Evolutionary conservation across 306 rosid genomes (phyloP).

Genomic region (Rubus parviflorus): DNA sequence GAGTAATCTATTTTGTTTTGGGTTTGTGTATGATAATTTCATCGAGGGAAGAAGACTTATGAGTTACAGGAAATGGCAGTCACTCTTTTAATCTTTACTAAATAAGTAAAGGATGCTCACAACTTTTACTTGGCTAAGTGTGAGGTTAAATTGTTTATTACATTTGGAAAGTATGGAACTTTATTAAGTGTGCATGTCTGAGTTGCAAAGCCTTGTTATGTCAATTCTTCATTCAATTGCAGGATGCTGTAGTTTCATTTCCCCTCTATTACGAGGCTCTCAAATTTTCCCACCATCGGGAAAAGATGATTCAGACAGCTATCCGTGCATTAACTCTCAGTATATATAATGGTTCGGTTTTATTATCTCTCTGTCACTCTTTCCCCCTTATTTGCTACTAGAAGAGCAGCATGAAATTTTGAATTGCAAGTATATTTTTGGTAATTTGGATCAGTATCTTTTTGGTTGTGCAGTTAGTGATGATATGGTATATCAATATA

Average conservation of each 20-base stretch:
- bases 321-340: conserved; percentile 67
- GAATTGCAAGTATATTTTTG: conserved; percentile 25
- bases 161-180: background rate
- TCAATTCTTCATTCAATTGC: conserved; percentile 23
- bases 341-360: conserved; percentile 57
- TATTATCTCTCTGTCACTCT: background rate
- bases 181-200: background rate
- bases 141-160: background rate
- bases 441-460: conserved; percentile 32
- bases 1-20: background rate
- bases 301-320: conserved; percentile 79
- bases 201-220: background rate
- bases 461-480: conserved; percentile 75
- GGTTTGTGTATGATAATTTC: background rate
- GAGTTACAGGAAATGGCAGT: background rate
- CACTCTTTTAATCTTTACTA: background rate
- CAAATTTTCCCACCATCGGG: conserved; percentile 69
- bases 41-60: background rate
- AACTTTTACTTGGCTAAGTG: background rate
- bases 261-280: conserved; percentile 79
- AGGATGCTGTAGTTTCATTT: conserved; percentile 77
- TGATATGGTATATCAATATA: conserved; percentile 62
- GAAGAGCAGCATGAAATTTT: conserved; percentile 19
- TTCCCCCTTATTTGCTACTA: background rate
- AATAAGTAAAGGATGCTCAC: background rate